Percentiles rank a stretch among this genome's conserved stretches.
phyloP scores from a whole-genome alignment of 495 filamentous ascomycete genomes.

The Haplographium delicatum region DNA sequence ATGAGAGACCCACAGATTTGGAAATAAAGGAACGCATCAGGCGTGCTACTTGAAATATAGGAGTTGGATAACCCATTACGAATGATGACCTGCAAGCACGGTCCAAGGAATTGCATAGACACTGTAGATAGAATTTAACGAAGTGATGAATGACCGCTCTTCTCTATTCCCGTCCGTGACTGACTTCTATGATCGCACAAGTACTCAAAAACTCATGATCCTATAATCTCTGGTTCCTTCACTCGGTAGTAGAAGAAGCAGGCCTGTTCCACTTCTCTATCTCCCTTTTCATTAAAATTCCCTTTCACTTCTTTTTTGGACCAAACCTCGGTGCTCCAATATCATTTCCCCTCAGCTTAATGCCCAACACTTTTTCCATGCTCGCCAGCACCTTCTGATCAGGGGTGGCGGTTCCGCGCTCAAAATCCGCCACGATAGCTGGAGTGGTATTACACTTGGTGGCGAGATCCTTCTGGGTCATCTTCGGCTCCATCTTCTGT shows the following conservation, averaged over 20 bases:
- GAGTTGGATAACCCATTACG: conserved; percentile 6
- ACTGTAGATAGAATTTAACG: not conserved
- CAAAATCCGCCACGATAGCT: conserved; percentile 75
- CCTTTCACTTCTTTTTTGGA: conserved; percentile 34
- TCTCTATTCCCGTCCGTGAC: conserved; percentile 3
- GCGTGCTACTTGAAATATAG: conserved; percentile 14
- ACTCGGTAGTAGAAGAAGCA: too few relatives aligned
- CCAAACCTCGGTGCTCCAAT: conserved; percentile 73
- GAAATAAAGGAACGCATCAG: conserved; percentile 40
- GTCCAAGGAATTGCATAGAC: too few relatives aligned
- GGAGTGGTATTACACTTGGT: conserved; percentile 88
- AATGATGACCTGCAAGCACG: conserved; percentile 7
- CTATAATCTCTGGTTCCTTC: too few relatives aligned
- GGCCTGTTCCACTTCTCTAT: too few relatives aligned
- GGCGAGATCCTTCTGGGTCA: conserved; percentile 96
- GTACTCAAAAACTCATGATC: too few relatives aligned
- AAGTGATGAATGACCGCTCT: conserved; percentile 9
- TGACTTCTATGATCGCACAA: conserved; percentile 15
- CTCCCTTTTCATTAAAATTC: not conserved
- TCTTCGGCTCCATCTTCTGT: conserved; percentile 67
- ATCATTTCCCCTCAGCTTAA: conserved; percentile 74
- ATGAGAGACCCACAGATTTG: conserved; percentile 34
- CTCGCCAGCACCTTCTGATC: conserved; percentile 77
- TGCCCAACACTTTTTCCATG: conserved; percentile 81
- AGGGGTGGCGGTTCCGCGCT: conserved; percentile 72